Conservation (phyloP, 495 filamentous ascomycete genomes). For the Xylaria sp. region DNA sequence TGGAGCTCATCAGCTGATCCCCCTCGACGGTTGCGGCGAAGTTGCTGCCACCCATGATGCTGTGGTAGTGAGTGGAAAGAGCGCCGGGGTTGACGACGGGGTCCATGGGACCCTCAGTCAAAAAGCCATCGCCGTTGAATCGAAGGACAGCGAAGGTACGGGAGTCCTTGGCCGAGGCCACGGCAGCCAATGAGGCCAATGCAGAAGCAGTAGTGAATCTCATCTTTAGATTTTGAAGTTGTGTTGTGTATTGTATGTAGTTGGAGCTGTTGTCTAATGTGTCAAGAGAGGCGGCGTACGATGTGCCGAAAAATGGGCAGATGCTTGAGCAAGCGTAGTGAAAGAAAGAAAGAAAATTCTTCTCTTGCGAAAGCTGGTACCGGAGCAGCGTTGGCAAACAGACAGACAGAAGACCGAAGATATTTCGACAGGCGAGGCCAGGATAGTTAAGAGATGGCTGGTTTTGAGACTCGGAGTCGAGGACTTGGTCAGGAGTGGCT, state of each 20-base stretch:
- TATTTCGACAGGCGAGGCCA: neutral
- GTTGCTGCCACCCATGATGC: constrained; percentile 72
- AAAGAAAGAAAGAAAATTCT: constrained; percentile 25
- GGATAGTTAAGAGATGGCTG: constrained; percentile 1
- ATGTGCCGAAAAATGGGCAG: constrained; percentile 9
- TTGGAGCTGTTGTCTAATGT: constrained; percentile 25
- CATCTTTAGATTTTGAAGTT: constrained; percentile 34
- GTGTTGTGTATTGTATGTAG: no score
- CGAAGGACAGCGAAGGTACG: constrained; percentile 55
- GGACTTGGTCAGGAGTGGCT: constrained; percentile 28
- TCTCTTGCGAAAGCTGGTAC: constrained; percentile 32
- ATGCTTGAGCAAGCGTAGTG: constrained; percentile 11
- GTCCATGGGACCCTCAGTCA: constrained; percentile 67
- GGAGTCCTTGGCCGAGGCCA: constrained; percentile 43
- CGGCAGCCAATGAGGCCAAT: constrained; percentile 40
- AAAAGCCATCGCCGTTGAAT: constrained; percentile 51
- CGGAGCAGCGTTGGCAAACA: constrained; percentile 26
- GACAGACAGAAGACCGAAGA: no score
- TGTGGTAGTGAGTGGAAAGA: constrained; percentile 68
- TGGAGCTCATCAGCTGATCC: constrained; percentile 60
- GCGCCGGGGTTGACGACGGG: constrained; percentile 68
- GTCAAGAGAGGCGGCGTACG: neutral
- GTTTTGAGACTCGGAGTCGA: constrained; percentile 6
- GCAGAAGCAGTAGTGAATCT: constrained; percentile 36
- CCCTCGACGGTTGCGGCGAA: constrained; percentile 71